Percentiles rank a stretch among this genome's conserved stretches.
These are phyloP conservation scores for Termitomyces eurrhizus DNA, from an alignment of 768 basidiomycete genomes.

Conservation along the genomic window DNA sequence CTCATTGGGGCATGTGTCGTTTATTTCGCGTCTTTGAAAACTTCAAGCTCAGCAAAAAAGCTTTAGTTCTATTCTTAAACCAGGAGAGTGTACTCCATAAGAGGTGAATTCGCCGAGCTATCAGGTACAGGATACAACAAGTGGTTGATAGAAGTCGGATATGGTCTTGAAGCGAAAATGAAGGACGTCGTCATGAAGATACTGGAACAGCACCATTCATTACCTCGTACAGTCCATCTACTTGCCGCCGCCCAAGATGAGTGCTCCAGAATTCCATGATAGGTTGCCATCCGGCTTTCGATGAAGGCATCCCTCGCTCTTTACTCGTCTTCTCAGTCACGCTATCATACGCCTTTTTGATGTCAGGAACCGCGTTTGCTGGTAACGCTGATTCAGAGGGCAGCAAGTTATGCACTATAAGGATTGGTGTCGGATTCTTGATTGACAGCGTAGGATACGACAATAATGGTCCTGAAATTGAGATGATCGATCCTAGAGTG, in stretches of 20 bases:
- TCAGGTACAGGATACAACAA: background rate
- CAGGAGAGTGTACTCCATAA: no score
- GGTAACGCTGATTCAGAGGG: slow-evolving; percentile 44
- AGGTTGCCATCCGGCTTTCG: slow-evolving; percentile 74
- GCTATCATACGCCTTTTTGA: slow-evolving; percentile 56
- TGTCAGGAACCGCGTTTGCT: slow-evolving; percentile 41
- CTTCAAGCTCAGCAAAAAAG: background rate
- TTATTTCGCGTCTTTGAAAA: background rate
- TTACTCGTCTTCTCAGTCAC: slow-evolving; percentile 49
- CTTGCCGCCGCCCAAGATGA: slow-evolving; percentile 49
- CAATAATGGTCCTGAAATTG: slow-evolving; percentile 69
- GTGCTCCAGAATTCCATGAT: slow-evolving; percentile 90
- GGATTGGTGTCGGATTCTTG: slow-evolving; percentile 55
- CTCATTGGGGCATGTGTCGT: no score
- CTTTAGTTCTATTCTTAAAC: background rate
- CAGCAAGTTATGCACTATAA: slow-evolving; percentile 52
- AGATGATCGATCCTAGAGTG: slow-evolving; percentile 61
- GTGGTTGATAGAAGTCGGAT: background rate
- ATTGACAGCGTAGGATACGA: slow-evolving; percentile 66
- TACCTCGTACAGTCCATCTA: slow-evolving; percentile 67
- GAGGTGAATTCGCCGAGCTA: background rate
- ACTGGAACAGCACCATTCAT: slow-evolving; percentile 35
- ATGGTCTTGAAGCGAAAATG: background rate
- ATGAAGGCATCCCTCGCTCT: slow-evolving; percentile 66
- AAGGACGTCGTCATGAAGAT: background rate